Evolutionary conservation across 768 basidiomycete species (phyloP).

Genomic region (Mycena rosella): DNA sequence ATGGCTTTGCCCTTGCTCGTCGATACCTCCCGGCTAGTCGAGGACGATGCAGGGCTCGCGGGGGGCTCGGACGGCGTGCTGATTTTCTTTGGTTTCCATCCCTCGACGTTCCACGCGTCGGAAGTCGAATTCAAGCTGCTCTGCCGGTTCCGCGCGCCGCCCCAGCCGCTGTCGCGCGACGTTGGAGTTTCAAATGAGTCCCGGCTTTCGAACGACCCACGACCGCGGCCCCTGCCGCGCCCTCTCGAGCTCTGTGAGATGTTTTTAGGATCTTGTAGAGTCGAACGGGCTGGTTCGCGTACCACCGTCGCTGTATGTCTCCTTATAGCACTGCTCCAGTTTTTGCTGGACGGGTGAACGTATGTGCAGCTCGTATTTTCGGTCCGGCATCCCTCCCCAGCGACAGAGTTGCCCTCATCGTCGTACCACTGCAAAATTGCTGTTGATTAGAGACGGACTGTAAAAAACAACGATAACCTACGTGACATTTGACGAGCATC

Average conservation of each 20-base stretch:
- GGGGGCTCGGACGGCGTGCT: neutral
- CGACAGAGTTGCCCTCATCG: slow-evolving; percentile 23
- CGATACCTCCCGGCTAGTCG: slow-evolving; percentile 12
- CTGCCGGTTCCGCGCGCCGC: neutral
- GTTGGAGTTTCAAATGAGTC: neutral
- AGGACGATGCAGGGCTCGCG: slow-evolving; percentile 13
- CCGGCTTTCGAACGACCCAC: no score
- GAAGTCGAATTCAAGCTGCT: slow-evolving; percentile 12
- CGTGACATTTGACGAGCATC: slow-evolving; percentile 11
- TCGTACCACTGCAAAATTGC: slow-evolving; percentile 27
- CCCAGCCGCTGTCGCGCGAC: slow-evolving; percentile 28
- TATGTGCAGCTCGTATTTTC: slow-evolving; percentile 13
- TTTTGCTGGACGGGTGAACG: slow-evolving; percentile 14
- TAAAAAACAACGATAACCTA: neutral
- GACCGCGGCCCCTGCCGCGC: slow-evolving; percentile 7
- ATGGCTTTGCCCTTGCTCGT: slow-evolving; percentile 14
- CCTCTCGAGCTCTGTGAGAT: neutral
- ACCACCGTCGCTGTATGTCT: neutral
- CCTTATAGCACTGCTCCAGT: slow-evolving; percentile 13
- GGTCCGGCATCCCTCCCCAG: neutral
- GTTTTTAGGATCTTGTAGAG: neutral
- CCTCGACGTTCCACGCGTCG: slow-evolving; percentile 12
- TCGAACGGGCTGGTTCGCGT: neutral
- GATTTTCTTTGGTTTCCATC: slow-evolving; percentile 20
- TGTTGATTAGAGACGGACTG: neutral